Evolutionary conservation across 257 asterid genomes (phyloP), one percentile per base, ranked within the genome.

Genomic region (Rubia yunnanensis): DNA sequence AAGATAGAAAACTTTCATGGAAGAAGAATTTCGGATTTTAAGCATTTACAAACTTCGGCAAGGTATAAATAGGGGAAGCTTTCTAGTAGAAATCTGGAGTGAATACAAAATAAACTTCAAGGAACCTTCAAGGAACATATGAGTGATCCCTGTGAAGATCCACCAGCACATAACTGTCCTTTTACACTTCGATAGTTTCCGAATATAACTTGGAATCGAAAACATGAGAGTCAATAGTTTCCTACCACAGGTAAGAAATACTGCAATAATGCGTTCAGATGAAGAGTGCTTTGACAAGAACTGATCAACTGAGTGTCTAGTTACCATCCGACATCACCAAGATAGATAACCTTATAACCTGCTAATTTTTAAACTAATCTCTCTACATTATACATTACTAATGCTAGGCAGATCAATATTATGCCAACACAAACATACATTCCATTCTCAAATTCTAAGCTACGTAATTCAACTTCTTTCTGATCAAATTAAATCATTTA

Each of bases 111-210:
- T 89, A 87, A 38, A 95, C 96, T 79, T 89, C 99, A n/a, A n/a
- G n/a, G n/a, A n/a, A n/a, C n/a, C n/a, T n/a, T n/a, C n/a, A 2
- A 89, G 88, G 66, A 92, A 66, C 72, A 87, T 83, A 79, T 92
- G 99, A 5, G 95, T 86, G 57, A 92, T 80, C 54, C 99, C 97
- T 14, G 99, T 86, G 92, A 89, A 83, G 54, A 84, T 81, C 97
- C 97, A 92, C 99, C 99, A 92, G 82, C 99, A 88, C 96, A 88
- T 84, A 9, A 92, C 83, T 39, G 78, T 7, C 77, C 99, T 83
- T 65, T 94, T 96, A 15, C 69, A 64, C 71, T 83, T 90, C 7
- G 97, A 73, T 22, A 70, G 64, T 80, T 79, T 89, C 30, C 50
- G 88, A 59, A 78, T 68, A 41, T 76, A 65, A 70, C 97, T 97